phyloP scores from a whole-genome alignment of 192 early-diverging fungal genomes.

The Chytriomyces confervae region DNA sequence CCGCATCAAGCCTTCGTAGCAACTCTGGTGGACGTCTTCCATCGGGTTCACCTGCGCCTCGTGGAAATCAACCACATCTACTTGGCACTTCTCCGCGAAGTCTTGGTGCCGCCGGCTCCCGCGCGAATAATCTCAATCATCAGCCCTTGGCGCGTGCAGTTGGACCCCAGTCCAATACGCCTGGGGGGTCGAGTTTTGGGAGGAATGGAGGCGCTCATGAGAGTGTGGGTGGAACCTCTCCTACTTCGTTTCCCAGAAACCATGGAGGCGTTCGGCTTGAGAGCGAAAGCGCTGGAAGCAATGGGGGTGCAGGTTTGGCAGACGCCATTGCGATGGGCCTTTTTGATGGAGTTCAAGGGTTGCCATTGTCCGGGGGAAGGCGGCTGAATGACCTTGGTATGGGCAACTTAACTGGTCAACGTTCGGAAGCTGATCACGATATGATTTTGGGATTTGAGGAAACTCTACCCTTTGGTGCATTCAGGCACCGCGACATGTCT shows the following conservation, averaged over 20 bases:
- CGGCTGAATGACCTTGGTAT: too few relatives aligned
- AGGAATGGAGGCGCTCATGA: neutral
- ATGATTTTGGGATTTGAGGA: conserved; percentile 14
- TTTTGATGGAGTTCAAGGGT: conserved; percentile 24
- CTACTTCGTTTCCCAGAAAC: conserved; percentile 20
- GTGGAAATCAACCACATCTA: neutral
- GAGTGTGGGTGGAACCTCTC: neutral
- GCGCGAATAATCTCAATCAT: too few relatives aligned
- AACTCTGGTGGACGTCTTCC: too few relatives aligned
- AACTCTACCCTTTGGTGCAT: conserved; percentile 24
- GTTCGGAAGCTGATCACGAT: neutral
- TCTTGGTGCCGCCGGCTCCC: neutral
- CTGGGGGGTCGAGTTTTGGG: neutral
- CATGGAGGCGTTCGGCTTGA: neutral
- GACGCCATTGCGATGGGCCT: conserved; percentile 29
- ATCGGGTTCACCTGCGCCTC: too few relatives aligned
- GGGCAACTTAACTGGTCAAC: neutral
- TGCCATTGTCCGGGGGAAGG: conserved; percentile 5
- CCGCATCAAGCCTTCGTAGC: too few relatives aligned
- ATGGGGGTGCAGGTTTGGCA: conserved; percentile 1
- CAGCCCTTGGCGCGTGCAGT: neutral
- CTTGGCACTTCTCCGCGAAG: conserved; percentile 5
- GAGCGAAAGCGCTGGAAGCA: neutral
- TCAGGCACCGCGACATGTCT: neutral
- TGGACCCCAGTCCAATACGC: neutral